A percentile compares a stretch with the other conserved stretches of the same genome.
These are phyloP conservation scores for Calonectria honghensis DNA, from an alignment of 2,329 filamentous ascomycete genomes.

Conservation along the genomic window DNA sequence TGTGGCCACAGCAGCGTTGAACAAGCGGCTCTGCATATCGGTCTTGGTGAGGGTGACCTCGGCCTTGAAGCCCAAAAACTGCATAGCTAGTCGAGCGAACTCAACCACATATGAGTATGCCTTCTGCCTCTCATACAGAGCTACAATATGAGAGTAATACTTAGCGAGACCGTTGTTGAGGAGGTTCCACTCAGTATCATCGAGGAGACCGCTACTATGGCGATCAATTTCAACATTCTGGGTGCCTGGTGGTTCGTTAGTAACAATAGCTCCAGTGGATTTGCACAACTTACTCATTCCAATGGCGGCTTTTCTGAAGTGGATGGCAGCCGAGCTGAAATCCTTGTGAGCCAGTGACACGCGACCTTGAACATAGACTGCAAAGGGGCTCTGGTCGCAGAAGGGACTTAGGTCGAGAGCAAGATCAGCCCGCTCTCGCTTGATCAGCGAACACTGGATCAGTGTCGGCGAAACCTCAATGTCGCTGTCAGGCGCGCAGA, in stretches of 20 bases:
- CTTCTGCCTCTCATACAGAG: conserved; percentile 86
- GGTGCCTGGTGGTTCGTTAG: conserved; percentile 64
- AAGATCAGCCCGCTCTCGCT: conserved; percentile 75
- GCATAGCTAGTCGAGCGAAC: conserved; percentile 85
- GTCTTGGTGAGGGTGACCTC: conserved; percentile 69
- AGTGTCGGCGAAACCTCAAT: conserved; percentile 77
- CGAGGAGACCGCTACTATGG: conserved; percentile 80
- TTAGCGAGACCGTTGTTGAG: conserved; percentile 83
- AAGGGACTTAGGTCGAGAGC: conserved; percentile 75
- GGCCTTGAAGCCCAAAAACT: conserved; percentile 68
- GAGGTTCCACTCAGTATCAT: conserved; percentile 82
- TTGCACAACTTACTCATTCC: conserved; percentile 81
- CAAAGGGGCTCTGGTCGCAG: conserved; percentile 75
- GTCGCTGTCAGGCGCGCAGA: conserved; percentile 79
- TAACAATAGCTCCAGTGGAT: neutral
- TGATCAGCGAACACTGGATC: conserved; percentile 78
- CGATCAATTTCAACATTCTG: conserved; percentile 68
- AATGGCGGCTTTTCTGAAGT: conserved; percentile 89
- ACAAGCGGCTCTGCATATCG: conserved; percentile 88
- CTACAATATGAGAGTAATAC: conserved; percentile 91
- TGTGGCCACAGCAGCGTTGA: conserved; percentile 86
- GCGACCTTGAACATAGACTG: conserved; percentile 89
- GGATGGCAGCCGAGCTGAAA: conserved; percentile 81
- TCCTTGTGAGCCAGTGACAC: conserved; percentile 84
- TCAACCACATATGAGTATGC: conserved; percentile 88